Base-by-base conservation (phyloP, 805 yeast genomes). In the Isabelozyma gotoi region DNA sequence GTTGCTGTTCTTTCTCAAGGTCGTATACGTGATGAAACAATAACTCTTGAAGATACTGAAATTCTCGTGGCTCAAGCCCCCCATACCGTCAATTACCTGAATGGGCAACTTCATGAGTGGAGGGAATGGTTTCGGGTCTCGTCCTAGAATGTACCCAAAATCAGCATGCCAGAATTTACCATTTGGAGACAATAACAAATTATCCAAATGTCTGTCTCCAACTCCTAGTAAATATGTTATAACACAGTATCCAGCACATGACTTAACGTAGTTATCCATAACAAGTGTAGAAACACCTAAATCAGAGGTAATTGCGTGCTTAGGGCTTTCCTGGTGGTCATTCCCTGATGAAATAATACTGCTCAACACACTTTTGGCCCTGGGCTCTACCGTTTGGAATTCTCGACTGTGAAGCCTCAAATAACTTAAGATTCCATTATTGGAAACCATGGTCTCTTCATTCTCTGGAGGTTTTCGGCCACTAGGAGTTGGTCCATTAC, bases 111-210 rank as follows among this genome's bases (percentile, higher is more conserved):
- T 94, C 97, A 94, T 94, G 67, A 92, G 74, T 1, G 99, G 99
- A 11, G 99, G 98, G 67, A 94, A 94, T 11, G 98, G 98, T 62
- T 94, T 94, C 2, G 99, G 99, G 62, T 94, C 99, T 41, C 91
- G 84, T 0, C 99, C 99, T 42, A 94, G 69, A 39, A 94, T 92
- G 57, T 94, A 94, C 1, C 99, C 99, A 63, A 88, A 94, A 65
- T 94, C 99, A 1, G 96, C 97, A 65, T 94, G 99, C 80, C 96
- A 92, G 60, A 94, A 94, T 53, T 82, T 88, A 84, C 76, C 92
- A 85, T 49, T 69, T 49, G 82, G 89, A 40, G 83, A 86, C 32
- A 88, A 76, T 36, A 94, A 72, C 49, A 94, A 67, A 57, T 94
- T 94, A 58, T 94, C 99, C 49, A 94, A 71, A 69, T 94, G 99